Base-by-base conservation (phyloP, 805 yeast genomes). In the Barnettozyma populi region DNA sequence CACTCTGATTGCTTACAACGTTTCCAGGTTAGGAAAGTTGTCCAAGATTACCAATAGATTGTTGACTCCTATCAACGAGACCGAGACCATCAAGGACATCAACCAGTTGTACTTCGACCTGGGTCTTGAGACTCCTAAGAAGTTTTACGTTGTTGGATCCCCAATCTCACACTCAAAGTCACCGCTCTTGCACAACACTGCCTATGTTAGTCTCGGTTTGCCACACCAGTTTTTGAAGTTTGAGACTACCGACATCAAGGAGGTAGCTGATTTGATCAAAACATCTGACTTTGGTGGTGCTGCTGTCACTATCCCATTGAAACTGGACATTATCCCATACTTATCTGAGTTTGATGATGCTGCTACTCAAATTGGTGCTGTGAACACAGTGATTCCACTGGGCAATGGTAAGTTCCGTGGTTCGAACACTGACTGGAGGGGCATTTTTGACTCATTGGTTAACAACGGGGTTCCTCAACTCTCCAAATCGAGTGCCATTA, bases 381-480 rank as follows among this genome's bases (percentile, higher is more conserved):
- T 94, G 46, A 94, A 94, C 69, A 94, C 99, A 0, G 76, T 94
- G 43, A 73, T 75, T 35, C 86, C 85, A 32, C 52, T 71, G 27
- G 68, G 70, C 11, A 45, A 69, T 20, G 81, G 74, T 7, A 68
- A 72, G 45, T 77, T 83, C 48, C 66, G 65, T 44, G 99, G 97
- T 54, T 92, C 87, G 57, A 94, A 94, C 70, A 94, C 99, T 38
- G 99, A 94, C 65, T 94, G 96, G 96, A 69, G 80, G 42, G 99
- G 99, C 10, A 86, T 94, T 55, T 72, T 71, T 41, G 77, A 83
- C 51, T 78, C 96, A 2, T 80, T 90, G 56, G 62, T 69, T 18
- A 67, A 75, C 51, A 73, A 74, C 49, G 95, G 95, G 25, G 36
- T 82, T 80, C 37, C 78, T 82, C 36, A 66, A 67, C 36, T 59